phyloP scores from a whole-genome alignment of 345 rosid genomes.

The Eucalyptus curtisii region DNA sequence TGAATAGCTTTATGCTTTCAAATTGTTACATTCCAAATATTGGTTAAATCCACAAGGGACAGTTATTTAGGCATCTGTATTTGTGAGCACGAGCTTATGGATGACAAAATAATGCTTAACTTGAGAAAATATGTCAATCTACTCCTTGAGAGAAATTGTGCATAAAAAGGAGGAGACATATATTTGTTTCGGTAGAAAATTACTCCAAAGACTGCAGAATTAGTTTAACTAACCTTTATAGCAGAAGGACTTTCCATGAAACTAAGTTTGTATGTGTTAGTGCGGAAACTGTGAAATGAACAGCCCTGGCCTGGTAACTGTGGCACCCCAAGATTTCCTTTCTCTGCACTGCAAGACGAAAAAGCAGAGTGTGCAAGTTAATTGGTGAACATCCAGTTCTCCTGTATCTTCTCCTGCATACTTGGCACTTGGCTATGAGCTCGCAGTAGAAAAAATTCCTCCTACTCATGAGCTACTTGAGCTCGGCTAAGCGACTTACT shows the following conservation, averaged over 20 bases:
- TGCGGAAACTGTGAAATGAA: conserved; percentile 86
- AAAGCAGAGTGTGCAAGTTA: background rate
- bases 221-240: conserved; percentile 45
- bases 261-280: conserved; percentile 88
- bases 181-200: background rate
- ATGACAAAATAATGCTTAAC: too few species aligned
- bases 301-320: conserved; percentile 96
- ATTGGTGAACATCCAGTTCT: background rate
- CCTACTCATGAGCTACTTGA: background rate
- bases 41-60: too few species aligned
- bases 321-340: conserved; percentile 82
- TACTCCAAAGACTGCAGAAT: background rate
- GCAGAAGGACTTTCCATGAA: conserved; percentile 98
- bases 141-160: too few species aligned
- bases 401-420: background rate
- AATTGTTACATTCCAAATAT: too few species aligned
- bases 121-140: too few species aligned
- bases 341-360: conserved; percentile 36
- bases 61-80: too few species aligned
- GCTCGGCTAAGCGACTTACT: background rate
- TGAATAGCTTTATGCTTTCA: too few species aligned
- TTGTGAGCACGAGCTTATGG: too few species aligned
- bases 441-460: background rate
- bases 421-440: background rate
- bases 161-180: too few species aligned